Base-by-base conservation (phyloP, 352 stramenopile genomes). In the Phytopythium helicoides region DNA sequence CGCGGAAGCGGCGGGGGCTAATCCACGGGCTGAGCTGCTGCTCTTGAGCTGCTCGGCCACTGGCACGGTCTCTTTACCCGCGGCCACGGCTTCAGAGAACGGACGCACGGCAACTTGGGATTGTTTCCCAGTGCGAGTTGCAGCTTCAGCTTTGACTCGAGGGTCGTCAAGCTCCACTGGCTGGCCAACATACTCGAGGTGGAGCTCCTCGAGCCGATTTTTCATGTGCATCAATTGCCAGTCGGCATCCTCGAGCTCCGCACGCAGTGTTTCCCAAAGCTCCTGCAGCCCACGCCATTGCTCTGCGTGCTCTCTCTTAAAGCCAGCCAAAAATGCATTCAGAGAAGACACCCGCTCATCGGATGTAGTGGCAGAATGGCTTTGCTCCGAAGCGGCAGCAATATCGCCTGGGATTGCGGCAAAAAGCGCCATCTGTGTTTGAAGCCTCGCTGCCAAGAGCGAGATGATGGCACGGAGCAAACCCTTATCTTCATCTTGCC, bases 21-120 rank as follows among this genome's bases (percentile, higher is more conserved):
- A 36, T 12, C 33, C 60, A 26, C 64, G 56, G 21, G 54, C 51
- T 11, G 74, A 64, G 3, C 50, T 38, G 51, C 39, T 78, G 3
- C 61, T 47, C 42, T 73, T 71, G 11, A 92, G 58, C 40, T 88
- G 58, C 19, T 89, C 69, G 1, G 69, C 76, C 28, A 92, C 56
- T 0, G 68, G 68, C 44, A 76, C 72, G 1, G 68, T 87, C 4
- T 82, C 65, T 52, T 71, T 70, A 22, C 79, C 81, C 0, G 76
- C 77, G 4, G 79, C 78, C 7, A 92, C 60, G 3, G 81, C 81
- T 19, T 89, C 79, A 3, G 81, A 88, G 54, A 92, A 92, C 12
- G 81, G 73, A 33, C 48, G 52, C 18, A 25, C 31, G n/a, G 21
- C 34, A n/a, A 52, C 34, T 3, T 33, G 15, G 2, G 31, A 5